A percentile compares a stretch with the other conserved stretches of the same genome.
Conservation (phyloP, 1,284 basidiomycete species). For the Fomes fomentarius region DNA sequence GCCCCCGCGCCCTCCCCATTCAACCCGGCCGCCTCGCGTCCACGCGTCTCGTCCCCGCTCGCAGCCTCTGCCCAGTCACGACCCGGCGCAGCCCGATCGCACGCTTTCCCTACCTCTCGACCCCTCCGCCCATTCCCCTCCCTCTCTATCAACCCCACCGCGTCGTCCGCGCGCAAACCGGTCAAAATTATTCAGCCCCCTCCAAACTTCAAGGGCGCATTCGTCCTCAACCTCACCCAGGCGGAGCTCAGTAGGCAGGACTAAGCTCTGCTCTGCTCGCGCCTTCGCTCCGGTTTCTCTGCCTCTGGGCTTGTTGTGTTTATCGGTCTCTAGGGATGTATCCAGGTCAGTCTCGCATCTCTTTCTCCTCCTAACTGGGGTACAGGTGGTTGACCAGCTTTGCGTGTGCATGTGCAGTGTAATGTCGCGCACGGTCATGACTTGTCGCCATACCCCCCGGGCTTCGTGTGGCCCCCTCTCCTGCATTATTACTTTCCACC, state of each 20-base stretch:
- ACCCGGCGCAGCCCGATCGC: constrained; percentile 30
- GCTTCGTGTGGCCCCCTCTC: constrained; percentile 14
- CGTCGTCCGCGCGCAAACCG: constrained; percentile 40
- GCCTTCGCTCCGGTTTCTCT: not conserved
- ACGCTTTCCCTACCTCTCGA: constrained; percentile 64
- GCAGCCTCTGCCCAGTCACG: constrained; percentile 42
- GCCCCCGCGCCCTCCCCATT: constrained; percentile 27
- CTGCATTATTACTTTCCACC: constrained; percentile 20
- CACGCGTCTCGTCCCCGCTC: constrained; percentile 61
- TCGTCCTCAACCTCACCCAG: constrained; percentile 78
- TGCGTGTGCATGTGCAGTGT: not conserved
- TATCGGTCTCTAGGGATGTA: constrained; percentile 16
- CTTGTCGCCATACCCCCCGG: constrained; percentile 21
- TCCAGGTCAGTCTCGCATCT: constrained; percentile 17
- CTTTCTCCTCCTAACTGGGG: not conserved
- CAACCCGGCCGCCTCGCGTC: constrained; percentile 29
- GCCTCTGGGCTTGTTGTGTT: constrained; percentile 4
- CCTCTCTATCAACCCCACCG: constrained; percentile 42
- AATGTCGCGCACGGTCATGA: constrained; percentile 5
- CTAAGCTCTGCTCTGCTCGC: constrained; percentile 34
- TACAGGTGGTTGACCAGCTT: not conserved
- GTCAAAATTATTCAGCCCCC: constrained; percentile 80
- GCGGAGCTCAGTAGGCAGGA: constrained; percentile 78
- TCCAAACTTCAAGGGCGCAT: constrained; percentile 66
- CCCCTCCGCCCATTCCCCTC: constrained; percentile 76